phyloP scores from a whole-genome alignment of 805 yeast species.

The Wickerhamomyces xylosicus region DNA sequence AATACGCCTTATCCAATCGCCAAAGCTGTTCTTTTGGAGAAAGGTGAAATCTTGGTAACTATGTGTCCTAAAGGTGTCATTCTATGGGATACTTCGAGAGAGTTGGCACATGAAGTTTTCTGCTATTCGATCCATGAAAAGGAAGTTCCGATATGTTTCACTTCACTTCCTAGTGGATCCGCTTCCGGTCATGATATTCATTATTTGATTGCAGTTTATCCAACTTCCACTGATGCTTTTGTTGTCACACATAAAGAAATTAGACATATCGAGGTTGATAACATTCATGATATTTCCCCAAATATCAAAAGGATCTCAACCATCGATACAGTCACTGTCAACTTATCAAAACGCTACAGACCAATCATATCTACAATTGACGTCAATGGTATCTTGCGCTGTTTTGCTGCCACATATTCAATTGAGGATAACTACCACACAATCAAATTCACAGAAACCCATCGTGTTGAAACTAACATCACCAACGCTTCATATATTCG shows the following conservation, averaged over 20 bases:
- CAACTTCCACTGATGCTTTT: slow-evolving; percentile 24
- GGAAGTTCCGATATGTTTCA: not conserved
- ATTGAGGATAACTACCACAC: slow-evolving; percentile 2
- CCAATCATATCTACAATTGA: slow-evolving; percentile 50
- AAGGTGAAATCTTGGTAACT: slow-evolving; percentile 36
- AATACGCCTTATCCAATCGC: slow-evolving; percentile 36
- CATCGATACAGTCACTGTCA: slow-evolving; percentile 53
- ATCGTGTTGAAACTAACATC: slow-evolving; percentile 46
- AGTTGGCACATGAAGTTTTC: slow-evolving; percentile 16
- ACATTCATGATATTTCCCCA: slow-evolving; percentile 26
- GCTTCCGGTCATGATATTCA: slow-evolving; percentile 22
- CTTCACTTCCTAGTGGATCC: not conserved
- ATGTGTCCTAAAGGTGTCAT: slow-evolving; percentile 34
- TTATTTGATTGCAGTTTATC: slow-evolving; percentile 42
- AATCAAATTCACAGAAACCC: slow-evolving; percentile 28
- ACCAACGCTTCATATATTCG: slow-evolving; percentile 40
- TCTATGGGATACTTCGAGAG: slow-evolving; percentile 48
- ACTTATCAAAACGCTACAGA: slow-evolving; percentile 22
- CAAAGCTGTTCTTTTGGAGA: slow-evolving; percentile 37
- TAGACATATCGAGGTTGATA: slow-evolving; percentile 24
- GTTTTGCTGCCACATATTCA: slow-evolving; percentile 32
- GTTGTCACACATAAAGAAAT: slow-evolving; percentile 5
- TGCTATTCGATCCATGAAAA: slow-evolving; percentile 1
- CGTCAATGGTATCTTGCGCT: slow-evolving; percentile 34
- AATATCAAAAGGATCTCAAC: slow-evolving; percentile 21